Evolutionary conservation across 2,329 filamentous ascomycete genomes (phyloP).

Genomic region (Teratosphaeria pseudoeucalypti): DNA sequence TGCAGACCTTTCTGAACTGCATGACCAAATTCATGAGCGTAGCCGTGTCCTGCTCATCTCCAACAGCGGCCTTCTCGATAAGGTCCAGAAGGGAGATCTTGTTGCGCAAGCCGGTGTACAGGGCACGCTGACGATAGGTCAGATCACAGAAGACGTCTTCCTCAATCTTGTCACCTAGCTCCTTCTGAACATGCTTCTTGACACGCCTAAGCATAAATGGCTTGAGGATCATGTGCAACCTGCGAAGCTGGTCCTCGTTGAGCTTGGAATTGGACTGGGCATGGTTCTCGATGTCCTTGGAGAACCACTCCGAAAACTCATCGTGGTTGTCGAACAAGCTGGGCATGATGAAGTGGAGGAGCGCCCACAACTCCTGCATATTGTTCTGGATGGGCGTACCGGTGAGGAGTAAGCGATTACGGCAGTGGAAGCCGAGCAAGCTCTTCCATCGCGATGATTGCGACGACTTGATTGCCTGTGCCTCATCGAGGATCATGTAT

Average conservation of each 20-base stretch:
- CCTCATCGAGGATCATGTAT: constrained; percentile 99
- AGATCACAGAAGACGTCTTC: constrained; percentile 92
- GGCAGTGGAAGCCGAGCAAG: constrained; percentile 83
- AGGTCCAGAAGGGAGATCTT: constrained; percentile 98
- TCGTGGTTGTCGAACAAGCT: constrained; percentile 91
- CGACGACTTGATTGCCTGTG: constrained; percentile 97
- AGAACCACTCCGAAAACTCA: constrained; percentile 90
- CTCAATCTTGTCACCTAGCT: constrained; percentile 97
- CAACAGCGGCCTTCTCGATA: constrained; percentile 90
- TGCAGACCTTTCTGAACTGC: constrained; percentile 99
- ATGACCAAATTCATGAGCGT: constrained; percentile 99
- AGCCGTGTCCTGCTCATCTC: constrained; percentile 87
- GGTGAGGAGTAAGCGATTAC: constrained; percentile 84
- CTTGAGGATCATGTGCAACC: constrained; percentile 97
- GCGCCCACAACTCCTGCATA: constrained; percentile 97
- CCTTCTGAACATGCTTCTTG: constrained; percentile 99
- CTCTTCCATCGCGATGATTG: constrained; percentile 96
- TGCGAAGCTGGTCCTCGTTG: constrained; percentile 93
- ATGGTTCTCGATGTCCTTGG: constrained; percentile 93
- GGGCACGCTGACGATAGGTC: constrained; percentile 88
- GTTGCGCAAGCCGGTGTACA: constrained; percentile 85
- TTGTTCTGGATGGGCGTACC: constrained; percentile 99
- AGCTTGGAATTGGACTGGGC: constrained; percentile 99
- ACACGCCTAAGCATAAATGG: constrained; percentile 99
- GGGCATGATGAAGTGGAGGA: constrained; percentile 99